Evolutionary conservation across 139 green algal genomes (phyloP).

Genomic region (Gonium pectorale): DNA sequence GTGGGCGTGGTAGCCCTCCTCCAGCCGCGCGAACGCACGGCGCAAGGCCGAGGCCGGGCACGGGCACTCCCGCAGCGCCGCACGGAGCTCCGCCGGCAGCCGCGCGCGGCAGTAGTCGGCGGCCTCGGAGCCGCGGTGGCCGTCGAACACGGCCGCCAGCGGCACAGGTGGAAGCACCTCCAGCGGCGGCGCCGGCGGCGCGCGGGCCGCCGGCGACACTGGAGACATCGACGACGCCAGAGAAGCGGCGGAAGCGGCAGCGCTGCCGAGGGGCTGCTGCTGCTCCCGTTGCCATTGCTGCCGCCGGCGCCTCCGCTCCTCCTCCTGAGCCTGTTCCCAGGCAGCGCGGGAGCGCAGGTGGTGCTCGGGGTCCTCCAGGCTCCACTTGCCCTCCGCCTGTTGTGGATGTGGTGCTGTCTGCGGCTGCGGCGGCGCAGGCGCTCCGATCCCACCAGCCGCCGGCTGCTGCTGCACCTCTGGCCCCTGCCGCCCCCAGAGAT

Average conservation of each 20-base stretch:
- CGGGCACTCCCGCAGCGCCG: not conserved
- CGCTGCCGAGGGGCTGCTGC: not conserved
- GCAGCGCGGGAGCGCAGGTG: too few relatives aligned
- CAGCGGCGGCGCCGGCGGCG: not conserved
- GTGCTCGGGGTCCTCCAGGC: too few relatives aligned
- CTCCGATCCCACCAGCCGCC: too few relatives aligned
- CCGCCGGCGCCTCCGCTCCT: not conserved
- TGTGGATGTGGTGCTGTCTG: too few relatives aligned
- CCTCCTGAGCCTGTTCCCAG: too few relatives aligned
- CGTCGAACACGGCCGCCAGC: conserved; percentile 86
- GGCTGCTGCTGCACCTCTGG: conserved; percentile 21
- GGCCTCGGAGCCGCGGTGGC: conserved; percentile 77
- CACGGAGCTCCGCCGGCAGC: conserved; percentile 49
- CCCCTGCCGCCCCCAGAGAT: not conserved
- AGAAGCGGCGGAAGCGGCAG: not conserved
- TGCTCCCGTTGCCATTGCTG: not conserved
- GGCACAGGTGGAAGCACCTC: conserved; percentile 22
- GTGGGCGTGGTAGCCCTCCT: conserved; percentile 50
- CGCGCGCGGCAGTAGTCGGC: conserved; percentile 63
- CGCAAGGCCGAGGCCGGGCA: conserved; percentile 52
- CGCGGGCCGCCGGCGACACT: not conserved
- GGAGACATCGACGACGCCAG: not conserved
- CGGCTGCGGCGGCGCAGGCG: too few relatives aligned
- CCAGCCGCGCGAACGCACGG: conserved; percentile 49
- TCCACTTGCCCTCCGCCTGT: too few relatives aligned